Percentiles rank a stretch among this genome's conserved stretches.
phyloP scores from a whole-genome alignment of 2,329 filamentous ascomycete species.

The Penicillium sclerotiorum region DNA sequence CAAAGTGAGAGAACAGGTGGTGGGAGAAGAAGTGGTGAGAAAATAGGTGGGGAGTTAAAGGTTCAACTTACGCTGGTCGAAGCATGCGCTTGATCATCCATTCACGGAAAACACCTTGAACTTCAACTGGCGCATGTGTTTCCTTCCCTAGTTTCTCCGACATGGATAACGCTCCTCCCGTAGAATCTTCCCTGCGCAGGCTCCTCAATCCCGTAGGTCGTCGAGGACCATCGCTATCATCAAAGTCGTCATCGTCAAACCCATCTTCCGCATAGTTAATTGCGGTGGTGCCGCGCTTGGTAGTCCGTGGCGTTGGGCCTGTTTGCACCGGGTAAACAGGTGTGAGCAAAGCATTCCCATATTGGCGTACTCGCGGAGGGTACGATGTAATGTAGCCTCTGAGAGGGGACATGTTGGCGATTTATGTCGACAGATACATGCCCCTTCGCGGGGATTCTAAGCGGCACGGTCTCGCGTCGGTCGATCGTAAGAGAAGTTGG shows the following conservation, averaged over 20 bases:
- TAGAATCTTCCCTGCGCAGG: slow-evolving; percentile 73
- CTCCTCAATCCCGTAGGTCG: slow-evolving; percentile 80
- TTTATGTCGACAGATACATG: slow-evolving; percentile 38
- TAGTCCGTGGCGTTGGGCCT: slow-evolving; percentile 75
- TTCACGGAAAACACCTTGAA: slow-evolving; percentile 90
- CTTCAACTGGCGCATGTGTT: slow-evolving; percentile 72
- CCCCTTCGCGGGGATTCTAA: slow-evolving; percentile 31
- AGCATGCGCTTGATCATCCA: slow-evolving; percentile 80
- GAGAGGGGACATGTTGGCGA: slow-evolving; percentile 59
- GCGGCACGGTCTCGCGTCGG: slow-evolving; percentile 27
- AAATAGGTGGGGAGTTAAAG: slow-evolving; percentile 9
- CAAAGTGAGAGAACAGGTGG: neutral
- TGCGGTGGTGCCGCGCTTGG: slow-evolving; percentile 92
- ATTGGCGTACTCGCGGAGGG: slow-evolving; percentile 84
- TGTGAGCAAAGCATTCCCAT: slow-evolving; percentile 87
- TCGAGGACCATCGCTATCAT: slow-evolving; percentile 67
- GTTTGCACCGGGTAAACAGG: slow-evolving; percentile 74
- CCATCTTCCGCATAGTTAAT: slow-evolving; percentile 99
- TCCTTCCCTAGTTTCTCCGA: slow-evolving; percentile 83
- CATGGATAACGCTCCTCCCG: slow-evolving; percentile 64
- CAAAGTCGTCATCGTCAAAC: slow-evolving; percentile 72
- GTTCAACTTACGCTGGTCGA: slow-evolving; percentile 44
- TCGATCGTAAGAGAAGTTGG: slow-evolving; percentile 15
- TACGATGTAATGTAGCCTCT: slow-evolving; percentile 91
- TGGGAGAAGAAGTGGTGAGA: neutral